These are phyloP conservation scores for Sugiyamaella novakii DNA, from an alignment of 1,139 yeast genomes.

Conservation along the genomic window DNA sequence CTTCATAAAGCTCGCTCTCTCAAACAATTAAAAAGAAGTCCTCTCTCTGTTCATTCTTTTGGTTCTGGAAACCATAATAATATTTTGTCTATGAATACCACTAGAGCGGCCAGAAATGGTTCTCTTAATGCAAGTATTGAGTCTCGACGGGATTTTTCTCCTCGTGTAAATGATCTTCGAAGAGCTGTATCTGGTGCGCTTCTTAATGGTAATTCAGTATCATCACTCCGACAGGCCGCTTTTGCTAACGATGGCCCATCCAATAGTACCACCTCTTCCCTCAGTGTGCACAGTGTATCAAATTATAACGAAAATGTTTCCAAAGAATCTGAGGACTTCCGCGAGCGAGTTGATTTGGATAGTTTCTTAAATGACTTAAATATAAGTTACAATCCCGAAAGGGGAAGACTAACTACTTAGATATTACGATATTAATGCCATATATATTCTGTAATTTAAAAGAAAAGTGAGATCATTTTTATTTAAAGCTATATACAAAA, in stretches of 20 bases:
- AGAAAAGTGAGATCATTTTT: background rate
- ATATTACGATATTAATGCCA: background rate
- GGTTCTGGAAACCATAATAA: background rate
- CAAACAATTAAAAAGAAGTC: constrained; percentile 25
- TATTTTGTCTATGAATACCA: background rate
- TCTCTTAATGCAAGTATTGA: constrained; percentile 11
- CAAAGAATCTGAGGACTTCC: constrained; percentile 17
- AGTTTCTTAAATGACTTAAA: constrained; percentile 28
- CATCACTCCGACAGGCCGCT: constrained; percentile 1
- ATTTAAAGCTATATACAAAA: constrained; percentile 12
- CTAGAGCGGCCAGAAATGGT: too few species aligned
- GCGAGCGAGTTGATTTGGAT: constrained; percentile 28
- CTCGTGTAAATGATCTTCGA: constrained; percentile 34
- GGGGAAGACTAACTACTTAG: constrained; percentile 30
- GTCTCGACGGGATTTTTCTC: constrained; percentile 27
- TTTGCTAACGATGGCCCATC: constrained; percentile 10
- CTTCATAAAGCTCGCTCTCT: constrained; percentile 31
- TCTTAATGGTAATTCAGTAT: constrained; percentile 13
- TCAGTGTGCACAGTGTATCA: constrained; percentile 20
- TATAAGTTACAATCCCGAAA: constrained; percentile 20
- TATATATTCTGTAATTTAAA: background rate
- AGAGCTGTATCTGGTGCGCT: constrained; percentile 31
- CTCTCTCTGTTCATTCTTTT: background rate
- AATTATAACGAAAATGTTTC: constrained; percentile 10
- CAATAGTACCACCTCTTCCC: constrained; percentile 11